Evolutionary conservation across 2,329 filamentous ascomycete genomes (phyloP), one percentile per base, ranked within the genome.

Genomic region (Penicillium occitanis): DNA sequence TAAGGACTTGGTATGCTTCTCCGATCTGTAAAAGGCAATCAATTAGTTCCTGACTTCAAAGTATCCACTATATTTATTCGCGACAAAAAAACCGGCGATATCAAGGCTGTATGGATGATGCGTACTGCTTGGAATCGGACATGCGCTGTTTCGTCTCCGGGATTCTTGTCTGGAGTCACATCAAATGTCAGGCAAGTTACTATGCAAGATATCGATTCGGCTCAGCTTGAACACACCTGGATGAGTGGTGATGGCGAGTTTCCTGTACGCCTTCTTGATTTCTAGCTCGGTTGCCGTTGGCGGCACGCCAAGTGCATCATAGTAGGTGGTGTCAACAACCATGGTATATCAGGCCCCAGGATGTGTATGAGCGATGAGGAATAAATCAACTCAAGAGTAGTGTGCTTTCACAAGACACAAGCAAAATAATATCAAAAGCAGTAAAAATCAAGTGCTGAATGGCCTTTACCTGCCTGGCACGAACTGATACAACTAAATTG

Each of bases 191-290:
- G 60, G 3, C n/a, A 33, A 59, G 40, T n/a, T 55, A 17, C 2
- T n/a, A 53, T 1, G 3, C 10, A 3, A 5, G 11, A n/a, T 33
- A 19, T 19, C 28, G 3, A n/a, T 33, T 8, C 6, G 28, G 2
- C 28, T n/a, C 1, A 17, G 28, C 17, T 30, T 17, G n/a, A n/a
- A 33, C 50, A 72, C 82, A 91, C 90, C 91, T 70, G 92, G 92
- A 79, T 97, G 94, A 74, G 96, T 92, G 71, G 93, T 87, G 78
- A 98, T 97, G 72, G 95, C 95, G 71, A 95, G 86, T 82, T 94
- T 97, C 77, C 93, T 88, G 81, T 97, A 97, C 33, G 93, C 93
- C 83, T 97, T 97, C 80, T 97, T 97, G 81, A 97, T 97, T 77
- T 97, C 93, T 61, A 97, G 86, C 78, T 94, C 91, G 46, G 91